Conservation (phyloP, 495 filamentous ascomycete species). For the Amorphotheca resinae region DNA sequence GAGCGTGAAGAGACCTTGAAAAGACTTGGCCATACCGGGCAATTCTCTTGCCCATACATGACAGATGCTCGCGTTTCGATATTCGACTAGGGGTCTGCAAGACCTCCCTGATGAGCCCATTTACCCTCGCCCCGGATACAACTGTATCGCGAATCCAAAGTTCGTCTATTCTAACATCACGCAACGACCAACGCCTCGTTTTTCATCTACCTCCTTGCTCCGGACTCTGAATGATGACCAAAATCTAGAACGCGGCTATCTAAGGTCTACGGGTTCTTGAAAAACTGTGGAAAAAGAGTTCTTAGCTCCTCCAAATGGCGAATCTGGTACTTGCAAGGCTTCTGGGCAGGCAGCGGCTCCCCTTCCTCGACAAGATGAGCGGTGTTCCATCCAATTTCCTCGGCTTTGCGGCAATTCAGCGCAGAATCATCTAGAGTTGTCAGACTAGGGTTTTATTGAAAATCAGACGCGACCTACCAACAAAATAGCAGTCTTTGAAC, state of each 20-base stretch:
- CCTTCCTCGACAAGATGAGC: slow-evolving; percentile 72
- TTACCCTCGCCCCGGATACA: not conserved
- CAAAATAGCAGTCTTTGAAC: slow-evolving; percentile 63
- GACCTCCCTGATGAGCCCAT: too few species aligned
- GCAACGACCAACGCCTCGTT: not conserved
- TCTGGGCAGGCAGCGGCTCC: slow-evolving; percentile 41
- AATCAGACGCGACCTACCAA: slow-evolving; percentile 44
- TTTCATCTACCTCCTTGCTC: not conserved
- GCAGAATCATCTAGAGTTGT: slow-evolving; percentile 60
- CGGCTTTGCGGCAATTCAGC: slow-evolving; percentile 57
- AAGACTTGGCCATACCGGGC: not conserved
- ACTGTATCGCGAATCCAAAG: not conserved
- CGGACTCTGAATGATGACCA: too few species aligned
- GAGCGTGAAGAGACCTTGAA: slow-evolving; percentile 39
- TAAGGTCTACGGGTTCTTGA: slow-evolving; percentile 33
- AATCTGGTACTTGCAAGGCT: slow-evolving; percentile 57
- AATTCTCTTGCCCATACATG: not conserved
- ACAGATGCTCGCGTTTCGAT: slow-evolving; percentile 12
- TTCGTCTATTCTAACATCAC: not conserved
- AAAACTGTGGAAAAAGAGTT: slow-evolving; percentile 61
- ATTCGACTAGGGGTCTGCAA: too few species aligned
- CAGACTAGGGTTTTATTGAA: not conserved
- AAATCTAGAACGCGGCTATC: too few species aligned
- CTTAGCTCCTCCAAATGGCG: slow-evolving; percentile 60
- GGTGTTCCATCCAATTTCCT: slow-evolving; percentile 65